Conservation (phyloP, 2,329 filamentous ascomycete species). For the Colletotrichum paranaense region DNA sequence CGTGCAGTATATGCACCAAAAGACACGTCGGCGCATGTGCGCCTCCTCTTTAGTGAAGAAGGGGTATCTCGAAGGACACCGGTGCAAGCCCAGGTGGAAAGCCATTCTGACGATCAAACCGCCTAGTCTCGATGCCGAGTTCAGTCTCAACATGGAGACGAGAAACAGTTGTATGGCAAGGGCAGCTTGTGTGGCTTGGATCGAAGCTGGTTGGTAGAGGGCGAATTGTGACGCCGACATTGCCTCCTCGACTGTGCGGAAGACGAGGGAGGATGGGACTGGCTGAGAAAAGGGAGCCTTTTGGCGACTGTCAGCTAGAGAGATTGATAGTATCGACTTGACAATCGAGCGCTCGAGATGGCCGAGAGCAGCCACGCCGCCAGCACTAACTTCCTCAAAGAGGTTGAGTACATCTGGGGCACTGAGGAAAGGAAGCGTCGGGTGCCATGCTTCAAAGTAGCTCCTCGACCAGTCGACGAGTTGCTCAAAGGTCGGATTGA, state of each 20-base stretch:
- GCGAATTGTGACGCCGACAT: conserved; percentile 60
- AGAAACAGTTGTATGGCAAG: conserved; percentile 66
- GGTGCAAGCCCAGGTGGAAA: conserved; percentile 68
- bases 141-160: conserved; percentile 65
- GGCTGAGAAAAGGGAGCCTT: conserved; percentile 39
- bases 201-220: conserved; percentile 58
- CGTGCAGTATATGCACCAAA: conserved; percentile 67
- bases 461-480: conserved; percentile 61
- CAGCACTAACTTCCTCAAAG: conserved; percentile 55
- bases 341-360: conserved; percentile 54
- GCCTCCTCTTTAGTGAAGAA: conserved; percentile 60
- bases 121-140: conserved; percentile 66
- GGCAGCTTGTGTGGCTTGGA: conserved; percentile 61
- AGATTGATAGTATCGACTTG: conserved; percentile 63
- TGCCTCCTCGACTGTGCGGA: conserved; percentile 60
- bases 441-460: conserved; percentile 70
- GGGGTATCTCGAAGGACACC: conserved; percentile 63
- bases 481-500: conserved; percentile 55
- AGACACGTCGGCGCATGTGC: conserved; percentile 61
- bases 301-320: conserved; percentile 63
- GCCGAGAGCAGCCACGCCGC: conserved; percentile 44
- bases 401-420: conserved; percentile 60
- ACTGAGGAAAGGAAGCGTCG: conserved; percentile 66
- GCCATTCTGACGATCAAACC: conserved; percentile 66
- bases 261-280: conserved; percentile 57